Evolutionary conservation across 2,329 filamentous ascomycete species (phyloP).

Genomic region (Colletotrichum liaoningense): DNA sequence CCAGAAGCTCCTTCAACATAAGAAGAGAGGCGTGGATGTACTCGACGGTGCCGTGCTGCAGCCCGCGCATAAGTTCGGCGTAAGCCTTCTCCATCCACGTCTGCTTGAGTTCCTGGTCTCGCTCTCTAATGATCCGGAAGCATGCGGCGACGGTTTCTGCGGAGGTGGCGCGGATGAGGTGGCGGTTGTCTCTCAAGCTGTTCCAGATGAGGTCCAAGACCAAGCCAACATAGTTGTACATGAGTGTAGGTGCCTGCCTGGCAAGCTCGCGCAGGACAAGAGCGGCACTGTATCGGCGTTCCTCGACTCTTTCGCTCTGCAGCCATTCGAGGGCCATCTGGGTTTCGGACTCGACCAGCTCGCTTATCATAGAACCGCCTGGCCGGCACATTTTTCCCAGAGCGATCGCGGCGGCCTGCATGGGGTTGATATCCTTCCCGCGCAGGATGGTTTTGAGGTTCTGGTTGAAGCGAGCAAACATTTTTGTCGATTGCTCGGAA

Average conservation of each 20-base stretch:
- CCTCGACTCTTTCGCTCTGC: slow-evolving; percentile 93
- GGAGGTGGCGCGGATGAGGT: slow-evolving; percentile 91
- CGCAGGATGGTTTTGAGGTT: slow-evolving; percentile 89
- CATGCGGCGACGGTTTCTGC: slow-evolving; percentile 94
- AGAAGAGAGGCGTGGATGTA: slow-evolving; percentile 94
- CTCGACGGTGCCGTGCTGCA: slow-evolving; percentile 85
- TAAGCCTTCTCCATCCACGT: slow-evolving; percentile 93
- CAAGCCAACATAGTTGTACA: slow-evolving; percentile 95
- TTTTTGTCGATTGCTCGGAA: slow-evolving; percentile 89
- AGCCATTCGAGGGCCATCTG: slow-evolving; percentile 97
- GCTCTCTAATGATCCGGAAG: slow-evolving; percentile 93
- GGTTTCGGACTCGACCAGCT: slow-evolving; percentile 96
- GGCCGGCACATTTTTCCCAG: slow-evolving; percentile 92
- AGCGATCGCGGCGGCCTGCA: slow-evolving; percentile 89
- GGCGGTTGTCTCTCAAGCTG: slow-evolving; percentile 87
- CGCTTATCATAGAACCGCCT: slow-evolving; percentile 92
- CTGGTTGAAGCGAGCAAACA: slow-evolving; percentile 89
- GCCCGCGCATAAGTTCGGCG: slow-evolving; percentile 82
- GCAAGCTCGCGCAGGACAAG: slow-evolving; percentile 91
- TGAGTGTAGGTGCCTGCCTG: slow-evolving; percentile 91
- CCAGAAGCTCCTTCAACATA: slow-evolving; percentile 90
- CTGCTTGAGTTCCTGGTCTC: slow-evolving; percentile 88
- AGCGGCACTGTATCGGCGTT: slow-evolving; percentile 91
- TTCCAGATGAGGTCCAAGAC: slow-evolving; percentile 98
- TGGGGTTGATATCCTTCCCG: slow-evolving; percentile 90